These are phyloP conservation scores for Colletotrichum echinochloae DNA, from an alignment of 2,329 filamentous ascomycete genomes.

Conservation along the genomic window DNA sequence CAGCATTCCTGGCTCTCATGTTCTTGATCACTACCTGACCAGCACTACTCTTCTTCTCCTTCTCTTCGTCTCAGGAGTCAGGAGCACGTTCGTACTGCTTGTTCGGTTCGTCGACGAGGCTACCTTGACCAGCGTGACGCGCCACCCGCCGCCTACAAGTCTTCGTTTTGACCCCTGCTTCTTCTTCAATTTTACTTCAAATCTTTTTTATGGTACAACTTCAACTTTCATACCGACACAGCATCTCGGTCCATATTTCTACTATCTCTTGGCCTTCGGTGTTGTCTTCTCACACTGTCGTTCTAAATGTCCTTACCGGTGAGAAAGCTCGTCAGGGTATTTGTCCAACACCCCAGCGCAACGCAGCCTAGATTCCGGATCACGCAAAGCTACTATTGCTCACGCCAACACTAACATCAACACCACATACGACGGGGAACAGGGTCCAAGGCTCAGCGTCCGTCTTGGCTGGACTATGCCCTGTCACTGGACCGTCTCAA, in stretches of 20 bases:
- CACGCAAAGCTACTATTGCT: background rate
- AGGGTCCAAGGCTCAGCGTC: constrained; percentile 10
- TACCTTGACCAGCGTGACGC: background rate
- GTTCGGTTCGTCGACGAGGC: background rate
- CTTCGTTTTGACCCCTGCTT: background rate
- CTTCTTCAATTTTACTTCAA: no score
- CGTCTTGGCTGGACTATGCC: constrained; percentile 11
- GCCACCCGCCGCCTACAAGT: background rate
- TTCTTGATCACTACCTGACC: background rate
- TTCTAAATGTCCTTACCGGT: background rate
- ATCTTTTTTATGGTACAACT: no score
- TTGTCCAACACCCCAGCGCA: background rate
- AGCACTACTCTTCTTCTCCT: background rate
- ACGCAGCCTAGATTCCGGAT: constrained; percentile 6
- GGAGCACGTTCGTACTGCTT: background rate
- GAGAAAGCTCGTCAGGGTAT: background rate
- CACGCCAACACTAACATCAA: background rate
- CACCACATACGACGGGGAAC: constrained; percentile 1
- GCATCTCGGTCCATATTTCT: background rate
- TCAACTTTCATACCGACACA: background rate
- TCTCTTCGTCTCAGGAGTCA: background rate
- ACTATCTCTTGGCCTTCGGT: background rate
- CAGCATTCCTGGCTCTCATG: background rate
- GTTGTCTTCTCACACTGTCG: background rate
- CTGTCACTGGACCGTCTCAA: constrained; percentile 20